Conservation (phyloP, 805 yeast genomes). For the Ogataea methanolica region DNA sequence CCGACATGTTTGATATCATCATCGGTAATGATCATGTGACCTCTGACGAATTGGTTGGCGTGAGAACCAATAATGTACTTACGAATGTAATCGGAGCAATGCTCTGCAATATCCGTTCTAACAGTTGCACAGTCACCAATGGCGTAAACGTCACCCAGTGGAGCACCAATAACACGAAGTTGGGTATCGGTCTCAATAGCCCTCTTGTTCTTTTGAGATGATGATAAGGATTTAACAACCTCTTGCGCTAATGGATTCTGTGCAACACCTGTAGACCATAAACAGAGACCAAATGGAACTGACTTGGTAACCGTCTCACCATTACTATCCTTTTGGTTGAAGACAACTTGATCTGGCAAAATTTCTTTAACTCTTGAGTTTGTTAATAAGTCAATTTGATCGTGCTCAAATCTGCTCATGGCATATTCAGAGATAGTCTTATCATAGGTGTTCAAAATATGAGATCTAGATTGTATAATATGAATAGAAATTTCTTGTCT, state of each 20-base stretch:
- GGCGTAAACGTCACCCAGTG: constrained; percentile 63
- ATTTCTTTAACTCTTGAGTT: constrained; percentile 61
- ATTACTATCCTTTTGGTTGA: constrained; percentile 42
- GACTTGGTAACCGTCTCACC: constrained; percentile 41
- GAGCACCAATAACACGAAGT: constrained; percentile 63
- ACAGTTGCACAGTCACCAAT: constrained; percentile 71
- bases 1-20: constrained; percentile 46
- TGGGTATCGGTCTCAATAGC: constrained; percentile 80
- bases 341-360: constrained; percentile 51
- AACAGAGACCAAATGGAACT: constrained; percentile 61
- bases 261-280: constrained; percentile 77
- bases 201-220: constrained; percentile 52
- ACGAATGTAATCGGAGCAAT: constrained; percentile 47
- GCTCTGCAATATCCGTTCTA: constrained; percentile 53
- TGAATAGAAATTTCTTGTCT: constrained; percentile 64
- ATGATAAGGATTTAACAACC: constrained; percentile 44
- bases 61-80: constrained; percentile 41
- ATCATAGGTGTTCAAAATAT: constrained; percentile 65
- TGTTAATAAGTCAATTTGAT: constrained; percentile 56
- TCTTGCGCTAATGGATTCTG: constrained; percentile 58
- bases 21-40: constrained; percentile 37
- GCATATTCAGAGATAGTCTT: constrained; percentile 62
- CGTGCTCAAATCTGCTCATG: constrained; percentile 56
- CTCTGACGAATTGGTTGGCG: constrained; percentile 29
- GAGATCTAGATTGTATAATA: constrained; percentile 63